Percentiles rank a stretch among this genome's conserved stretches.
These are phyloP conservation scores for Aspergillus sp. DNA, from an alignment of 2,329 filamentous ascomycete genomes.

Conservation along the genomic window DNA sequence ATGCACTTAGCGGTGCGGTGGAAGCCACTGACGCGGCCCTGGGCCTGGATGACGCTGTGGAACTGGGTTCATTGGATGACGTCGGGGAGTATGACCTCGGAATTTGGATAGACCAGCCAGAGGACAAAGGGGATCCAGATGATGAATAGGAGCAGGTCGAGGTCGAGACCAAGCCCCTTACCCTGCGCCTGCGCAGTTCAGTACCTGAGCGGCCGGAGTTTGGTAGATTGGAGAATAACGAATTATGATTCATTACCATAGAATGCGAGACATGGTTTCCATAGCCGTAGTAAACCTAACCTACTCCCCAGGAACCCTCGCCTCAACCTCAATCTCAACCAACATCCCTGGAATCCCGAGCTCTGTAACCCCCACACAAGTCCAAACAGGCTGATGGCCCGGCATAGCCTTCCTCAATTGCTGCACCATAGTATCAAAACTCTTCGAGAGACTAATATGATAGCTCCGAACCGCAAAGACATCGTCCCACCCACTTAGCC, in stretches of 20 bases:
- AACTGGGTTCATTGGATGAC: not conserved
- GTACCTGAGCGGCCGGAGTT: too few species aligned
- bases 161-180: too few species aligned
- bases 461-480: slow-evolving; percentile 23
- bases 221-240: too few species aligned
- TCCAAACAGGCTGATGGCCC: slow-evolving; percentile 22
- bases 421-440: slow-evolving; percentile 17
- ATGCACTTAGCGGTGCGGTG: not conserved
- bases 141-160: too few species aligned
- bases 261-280: too few species aligned
- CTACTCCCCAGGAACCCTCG: not conserved
- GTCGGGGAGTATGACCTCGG: too few species aligned
- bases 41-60: not conserved
- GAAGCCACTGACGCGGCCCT: not conserved
- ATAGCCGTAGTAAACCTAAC: too few species aligned
- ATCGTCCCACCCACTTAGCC: slow-evolving; percentile 17
- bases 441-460: slow-evolving; percentile 17
- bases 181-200: too few species aligned
- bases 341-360: slow-evolving; percentile 18
- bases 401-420: slow-evolving; percentile 20
- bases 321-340: slow-evolving; percentile 24
- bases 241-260: too few species aligned
- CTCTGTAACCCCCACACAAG: slow-evolving; percentile 15
- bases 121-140: too few species aligned
- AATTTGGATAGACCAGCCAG: too few species aligned